phyloP scores from a whole-genome alignment of 257 asterid genomes.

The Ilex asprella region DNA sequence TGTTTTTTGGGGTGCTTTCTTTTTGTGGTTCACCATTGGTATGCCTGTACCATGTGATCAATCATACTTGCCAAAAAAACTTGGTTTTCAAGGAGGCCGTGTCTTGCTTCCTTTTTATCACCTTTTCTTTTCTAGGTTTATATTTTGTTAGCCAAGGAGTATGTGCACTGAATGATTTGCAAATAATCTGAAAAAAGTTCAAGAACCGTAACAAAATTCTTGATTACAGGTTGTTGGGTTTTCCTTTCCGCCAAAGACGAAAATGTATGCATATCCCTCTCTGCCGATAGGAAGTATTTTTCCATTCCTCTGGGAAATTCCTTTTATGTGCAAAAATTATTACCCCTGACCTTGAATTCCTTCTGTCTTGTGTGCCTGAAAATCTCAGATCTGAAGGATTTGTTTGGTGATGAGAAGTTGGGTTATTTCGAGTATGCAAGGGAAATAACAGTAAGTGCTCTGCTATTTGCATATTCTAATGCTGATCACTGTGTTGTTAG shows the following conservation, averaged over 20 bases:
- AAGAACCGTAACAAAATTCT: constrained; percentile 16
- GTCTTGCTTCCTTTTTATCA: neutral
- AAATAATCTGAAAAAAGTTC: neutral
- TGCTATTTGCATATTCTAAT: constrained; percentile 5
- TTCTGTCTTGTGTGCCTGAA: constrained; percentile 8
- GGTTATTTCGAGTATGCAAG: constrained; percentile 76
- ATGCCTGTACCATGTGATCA: no score
- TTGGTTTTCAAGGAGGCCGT: no score
- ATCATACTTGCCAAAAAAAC: no score
- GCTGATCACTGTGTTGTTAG: neutral
- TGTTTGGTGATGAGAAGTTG: constrained; percentile 55
- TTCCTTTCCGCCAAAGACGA: constrained; percentile 70
- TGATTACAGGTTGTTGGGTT: constrained; percentile 61
- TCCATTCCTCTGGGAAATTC: neutral
- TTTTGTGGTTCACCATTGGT: neutral
- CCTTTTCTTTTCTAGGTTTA: neutral
- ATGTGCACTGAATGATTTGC: neutral
- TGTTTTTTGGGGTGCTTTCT: constrained; percentile 8
- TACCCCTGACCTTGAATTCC: neutral
- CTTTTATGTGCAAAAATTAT: neutral
- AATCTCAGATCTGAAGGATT: constrained; percentile 54
- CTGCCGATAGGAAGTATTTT: neutral
- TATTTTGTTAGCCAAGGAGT: neutral
- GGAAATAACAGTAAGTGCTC: constrained; percentile 63
- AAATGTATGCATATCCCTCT: constrained; percentile 42